Evolutionary conservation across 1,139 yeast genomes (phyloP), one percentile per base, ranked within the genome.

Genomic region (Lodderomyces beijingensis): DNA sequence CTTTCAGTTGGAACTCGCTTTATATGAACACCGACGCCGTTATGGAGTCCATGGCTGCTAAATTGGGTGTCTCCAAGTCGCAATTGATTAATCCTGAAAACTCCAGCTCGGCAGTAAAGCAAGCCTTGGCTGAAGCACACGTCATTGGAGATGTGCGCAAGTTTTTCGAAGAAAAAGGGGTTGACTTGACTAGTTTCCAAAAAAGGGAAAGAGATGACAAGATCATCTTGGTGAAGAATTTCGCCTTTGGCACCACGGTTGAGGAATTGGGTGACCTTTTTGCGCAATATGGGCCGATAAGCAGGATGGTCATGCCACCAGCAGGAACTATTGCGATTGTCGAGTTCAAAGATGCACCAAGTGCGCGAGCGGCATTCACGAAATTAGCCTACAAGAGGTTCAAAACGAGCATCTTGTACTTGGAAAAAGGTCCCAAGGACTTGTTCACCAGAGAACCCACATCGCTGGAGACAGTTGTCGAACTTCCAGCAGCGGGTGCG

Each of bases 41-140:
- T 11, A 65, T 93, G 59, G 91, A 86, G 32, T 81, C 94, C 30
- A 94, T 89, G 26, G 96, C 98, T 1, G 59, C 76, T 12, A 81
- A 81, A 47, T 62, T 93, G 60, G 97, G 97, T 4, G 70, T 93
- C 33, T 57, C 79, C 19, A 93, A 91, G 53, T 70, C 93, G 3
- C 88, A 87, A 40, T 71, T 91, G 49, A 74, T 91, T 40, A 93
- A 91, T 55, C 94, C 96, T 1, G 83, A 86, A 46, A 84, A 80
- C 45, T 74, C 95, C 4, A 80, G 73, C 43, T 84, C 95, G 32
- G 96, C 95, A 1, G 97, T 91, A n/a, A 87, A 88, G 51, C 97
- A 89, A 57, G 97, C 98, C 0, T 72, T 91, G 43, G 98, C 99
- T 0, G 99, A 91, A 62, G 95, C 97, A 1, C 91, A 88, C 51